Conservation (phyloP, 2,329 filamentous ascomycete genomes). For the Penicillium thymicola region DNA sequence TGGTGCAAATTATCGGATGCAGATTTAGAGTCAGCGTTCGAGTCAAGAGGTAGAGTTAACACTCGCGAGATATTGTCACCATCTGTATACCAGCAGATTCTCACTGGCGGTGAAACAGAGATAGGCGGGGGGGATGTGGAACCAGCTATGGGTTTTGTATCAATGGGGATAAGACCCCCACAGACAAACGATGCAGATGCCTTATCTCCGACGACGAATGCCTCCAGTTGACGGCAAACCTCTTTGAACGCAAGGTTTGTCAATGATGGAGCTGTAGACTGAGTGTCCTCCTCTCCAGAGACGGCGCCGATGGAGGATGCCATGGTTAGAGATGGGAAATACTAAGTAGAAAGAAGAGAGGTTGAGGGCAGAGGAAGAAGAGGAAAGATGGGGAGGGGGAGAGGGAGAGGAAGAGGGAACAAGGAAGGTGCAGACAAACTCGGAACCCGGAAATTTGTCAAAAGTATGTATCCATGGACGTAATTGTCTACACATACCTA, state of each 20-base stretch:
- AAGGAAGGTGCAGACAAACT: neutral
- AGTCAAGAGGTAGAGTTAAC: neutral
- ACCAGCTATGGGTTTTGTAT: neutral
- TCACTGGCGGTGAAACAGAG: neutral
- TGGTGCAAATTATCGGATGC: neutral
- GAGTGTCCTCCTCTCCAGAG: neutral
- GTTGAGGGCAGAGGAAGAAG: neutral
- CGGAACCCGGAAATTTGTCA: too few species aligned
- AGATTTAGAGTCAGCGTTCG: neutral
- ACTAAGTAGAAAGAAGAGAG: neutral
- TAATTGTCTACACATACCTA: too few species aligned
- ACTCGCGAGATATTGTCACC: neutral
- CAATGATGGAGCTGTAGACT: neutral
- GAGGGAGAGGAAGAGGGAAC: neutral
- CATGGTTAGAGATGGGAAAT: neutral
- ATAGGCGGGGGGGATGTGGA: neutral
- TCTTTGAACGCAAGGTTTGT: neutral
- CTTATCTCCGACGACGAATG: neutral
- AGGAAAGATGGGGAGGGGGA: neutral
- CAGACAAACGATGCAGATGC: neutral
- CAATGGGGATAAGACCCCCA: neutral
- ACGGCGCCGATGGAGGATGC: neutral
- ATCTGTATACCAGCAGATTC: neutral
- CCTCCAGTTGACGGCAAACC: neutral
- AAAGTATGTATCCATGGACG: too few species aligned